phyloP scores from a whole-genome alignment of 495 filamentous ascomycete species.

The Talaromyces liani region DNA sequence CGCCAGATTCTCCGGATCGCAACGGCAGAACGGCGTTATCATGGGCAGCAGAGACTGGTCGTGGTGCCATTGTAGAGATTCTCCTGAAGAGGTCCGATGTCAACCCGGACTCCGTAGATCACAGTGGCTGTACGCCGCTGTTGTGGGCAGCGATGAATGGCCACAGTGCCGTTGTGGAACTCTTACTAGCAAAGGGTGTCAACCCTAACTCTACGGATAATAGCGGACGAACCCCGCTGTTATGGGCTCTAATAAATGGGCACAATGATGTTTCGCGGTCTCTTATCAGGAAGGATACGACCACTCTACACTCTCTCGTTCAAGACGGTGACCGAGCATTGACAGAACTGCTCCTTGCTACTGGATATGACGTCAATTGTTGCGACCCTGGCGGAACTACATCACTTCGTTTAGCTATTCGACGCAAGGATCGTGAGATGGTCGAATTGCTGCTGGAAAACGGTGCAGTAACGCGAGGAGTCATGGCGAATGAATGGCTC shows the following conservation, averaged over 20 bases:
- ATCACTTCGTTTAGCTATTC: not conserved
- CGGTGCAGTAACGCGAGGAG: not conserved
- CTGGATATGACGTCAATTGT: slow-evolving; percentile 1
- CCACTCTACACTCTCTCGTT: not conserved
- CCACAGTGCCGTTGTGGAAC: slow-evolving; percentile 4
- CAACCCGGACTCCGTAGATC: slow-evolving; percentile 12
- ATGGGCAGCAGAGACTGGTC: slow-evolving; percentile 15
- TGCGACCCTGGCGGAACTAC: not conserved
- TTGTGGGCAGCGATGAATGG: slow-evolving; percentile 12
- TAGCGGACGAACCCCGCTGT: slow-evolving; percentile 15
- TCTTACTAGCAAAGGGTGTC: slow-evolving; percentile 11
- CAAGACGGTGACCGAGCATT: not conserved
- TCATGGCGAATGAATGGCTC: slow-evolving; percentile 4
- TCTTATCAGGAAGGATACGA: slow-evolving; percentile 8
- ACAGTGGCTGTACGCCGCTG: slow-evolving; percentile 10
- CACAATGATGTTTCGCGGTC: slow-evolving; percentile 11
- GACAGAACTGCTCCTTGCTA: not conserved
- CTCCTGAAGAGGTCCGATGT: slow-evolving; percentile 10
- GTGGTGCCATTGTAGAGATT: slow-evolving; percentile 8
- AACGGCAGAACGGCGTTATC: slow-evolving; percentile 15
- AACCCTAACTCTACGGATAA: slow-evolving; percentile 4
- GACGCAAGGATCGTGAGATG: not conserved
- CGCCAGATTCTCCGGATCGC: slow-evolving; percentile 5
- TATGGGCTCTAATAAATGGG: slow-evolving; percentile 13
- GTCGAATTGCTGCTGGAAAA: not conserved